A percentile compares a stretch with the other conserved stretches of the same genome.
Conservation (phyloP, 2,329 filamentous ascomycete genomes). For the Lojkania enalia region DNA sequence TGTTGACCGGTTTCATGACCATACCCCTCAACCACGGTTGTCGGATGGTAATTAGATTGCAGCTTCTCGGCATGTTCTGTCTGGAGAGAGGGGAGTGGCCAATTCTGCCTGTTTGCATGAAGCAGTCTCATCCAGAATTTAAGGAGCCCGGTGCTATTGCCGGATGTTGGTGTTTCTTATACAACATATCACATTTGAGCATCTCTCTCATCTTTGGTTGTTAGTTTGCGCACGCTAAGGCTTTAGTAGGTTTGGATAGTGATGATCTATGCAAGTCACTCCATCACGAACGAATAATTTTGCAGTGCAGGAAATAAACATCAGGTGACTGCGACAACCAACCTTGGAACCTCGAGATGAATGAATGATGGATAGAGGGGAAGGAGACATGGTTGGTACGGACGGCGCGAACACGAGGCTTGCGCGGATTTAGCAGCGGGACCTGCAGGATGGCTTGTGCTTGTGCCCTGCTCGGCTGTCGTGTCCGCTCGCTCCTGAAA, state of each 20-base stretch:
- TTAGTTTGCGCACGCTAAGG: background rate
- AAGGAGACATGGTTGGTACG: background rate
- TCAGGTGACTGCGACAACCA: background rate
- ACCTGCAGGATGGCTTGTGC: background rate
- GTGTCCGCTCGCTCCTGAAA: conserved; percentile 20
- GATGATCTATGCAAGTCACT: too few species aligned
- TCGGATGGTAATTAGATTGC: too few species aligned
- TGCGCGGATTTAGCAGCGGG: background rate
- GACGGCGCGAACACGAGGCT: background rate
- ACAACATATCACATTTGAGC: background rate
- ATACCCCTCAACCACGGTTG: too few species aligned
- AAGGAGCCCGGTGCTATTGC: background rate
- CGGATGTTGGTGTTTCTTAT: too few species aligned
- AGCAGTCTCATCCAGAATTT: background rate
- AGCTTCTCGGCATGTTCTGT: too few species aligned
- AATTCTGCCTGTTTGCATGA: background rate
- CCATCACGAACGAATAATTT: too few species aligned
- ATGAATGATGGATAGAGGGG: background rate
- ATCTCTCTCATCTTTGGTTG: background rate
- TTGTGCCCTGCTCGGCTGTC: background rate
- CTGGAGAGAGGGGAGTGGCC: background rate
- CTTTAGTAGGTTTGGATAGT: background rate
- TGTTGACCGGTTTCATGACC: too few species aligned
- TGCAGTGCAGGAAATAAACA: too few species aligned
- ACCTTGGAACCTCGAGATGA: background rate